Evolutionary conservation across 2,329 filamentous ascomycete species (phyloP).

Genomic region (Ceratocystis eucalypticola): DNA sequence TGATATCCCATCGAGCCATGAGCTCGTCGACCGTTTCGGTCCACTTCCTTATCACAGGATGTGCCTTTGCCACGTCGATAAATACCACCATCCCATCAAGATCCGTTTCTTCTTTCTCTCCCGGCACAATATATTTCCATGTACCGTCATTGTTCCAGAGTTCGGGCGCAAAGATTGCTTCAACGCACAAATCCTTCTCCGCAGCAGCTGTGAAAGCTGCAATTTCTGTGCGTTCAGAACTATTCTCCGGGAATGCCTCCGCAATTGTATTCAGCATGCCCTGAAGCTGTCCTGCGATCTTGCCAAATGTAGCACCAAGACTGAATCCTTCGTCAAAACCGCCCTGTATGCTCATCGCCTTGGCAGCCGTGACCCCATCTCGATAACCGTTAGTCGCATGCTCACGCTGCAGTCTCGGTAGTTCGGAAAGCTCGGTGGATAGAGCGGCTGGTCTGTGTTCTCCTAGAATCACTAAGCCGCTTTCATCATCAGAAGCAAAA

Average conservation of each 20-base stretch:
- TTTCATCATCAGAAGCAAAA: constrained; percentile 16
- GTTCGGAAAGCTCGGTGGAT: constrained; percentile 39
- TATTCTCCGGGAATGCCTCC: constrained; percentile 30
- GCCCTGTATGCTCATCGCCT: constrained; percentile 61
- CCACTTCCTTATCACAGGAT: constrained; percentile 54
- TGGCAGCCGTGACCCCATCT: constrained; percentile 67
- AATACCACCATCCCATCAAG: constrained; percentile 36
- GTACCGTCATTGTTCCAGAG: constrained; percentile 58
- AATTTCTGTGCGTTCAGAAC: constrained; percentile 22
- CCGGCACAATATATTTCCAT: constrained; percentile 43
- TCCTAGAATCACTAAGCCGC: neutral
- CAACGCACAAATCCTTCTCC: constrained; percentile 44
- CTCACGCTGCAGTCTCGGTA: constrained; percentile 58
- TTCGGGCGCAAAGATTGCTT: constrained; percentile 48
- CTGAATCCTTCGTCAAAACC: constrained; percentile 88
- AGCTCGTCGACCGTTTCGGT: constrained; percentile 4
- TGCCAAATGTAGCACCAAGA: constrained; percentile 67
- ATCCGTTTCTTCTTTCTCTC: constrained; percentile 31
- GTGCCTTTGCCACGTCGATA: constrained; percentile 48
- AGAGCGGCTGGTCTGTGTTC: neutral
- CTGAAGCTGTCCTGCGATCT: constrained; percentile 58
- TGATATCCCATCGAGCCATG: constrained; percentile 15
- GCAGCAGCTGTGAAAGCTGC: constrained; percentile 36
- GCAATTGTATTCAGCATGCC: constrained; percentile 64
- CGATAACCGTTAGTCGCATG: constrained; percentile 82